Conservation (phyloP, 352 stramenopile genomes). For the Ophiocytium majus region DNA sequence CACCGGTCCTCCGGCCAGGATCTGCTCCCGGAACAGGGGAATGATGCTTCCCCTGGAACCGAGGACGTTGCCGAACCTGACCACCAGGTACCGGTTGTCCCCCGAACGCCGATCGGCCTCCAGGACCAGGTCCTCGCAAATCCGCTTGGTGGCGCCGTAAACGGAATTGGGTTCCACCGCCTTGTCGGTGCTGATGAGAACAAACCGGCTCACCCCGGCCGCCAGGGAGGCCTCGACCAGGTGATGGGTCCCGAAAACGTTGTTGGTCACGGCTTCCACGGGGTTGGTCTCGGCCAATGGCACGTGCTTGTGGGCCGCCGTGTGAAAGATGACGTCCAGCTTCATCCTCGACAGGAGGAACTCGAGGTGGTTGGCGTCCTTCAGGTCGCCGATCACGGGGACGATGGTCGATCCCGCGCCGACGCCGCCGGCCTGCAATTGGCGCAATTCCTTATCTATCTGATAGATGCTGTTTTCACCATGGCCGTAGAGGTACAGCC, state of each 20-base stretch:
- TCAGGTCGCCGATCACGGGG: too few species aligned
- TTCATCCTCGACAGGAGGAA: neutral
- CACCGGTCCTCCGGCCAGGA: neutral
- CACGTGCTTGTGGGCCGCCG: neutral
- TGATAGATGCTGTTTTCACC: neutral
- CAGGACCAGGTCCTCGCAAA: neutral
- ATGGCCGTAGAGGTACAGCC: neutral
- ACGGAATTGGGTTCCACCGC: neutral
- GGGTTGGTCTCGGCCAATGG: neutral
- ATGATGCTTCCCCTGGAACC: neutral
- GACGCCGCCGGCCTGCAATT: too few species aligned
- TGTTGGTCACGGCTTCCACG: neutral
- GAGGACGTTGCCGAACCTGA: neutral
- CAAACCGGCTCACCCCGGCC: neutral
- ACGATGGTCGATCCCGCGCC: too few species aligned
- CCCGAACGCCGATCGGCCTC: neutral
- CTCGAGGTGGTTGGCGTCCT: too few species aligned
- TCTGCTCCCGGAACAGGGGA: neutral
- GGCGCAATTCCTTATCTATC: conserved; percentile 3
- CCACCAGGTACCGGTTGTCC: neutral
- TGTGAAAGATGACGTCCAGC: neutral
- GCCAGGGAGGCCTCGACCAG: neutral
- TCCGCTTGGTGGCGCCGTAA: neutral
- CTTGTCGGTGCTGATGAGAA: neutral
- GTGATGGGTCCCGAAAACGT: neutral